Evolutionary conservation across 768 basidiomycete species (phyloP).

Genomic region (Lactarius tabidus): DNA sequence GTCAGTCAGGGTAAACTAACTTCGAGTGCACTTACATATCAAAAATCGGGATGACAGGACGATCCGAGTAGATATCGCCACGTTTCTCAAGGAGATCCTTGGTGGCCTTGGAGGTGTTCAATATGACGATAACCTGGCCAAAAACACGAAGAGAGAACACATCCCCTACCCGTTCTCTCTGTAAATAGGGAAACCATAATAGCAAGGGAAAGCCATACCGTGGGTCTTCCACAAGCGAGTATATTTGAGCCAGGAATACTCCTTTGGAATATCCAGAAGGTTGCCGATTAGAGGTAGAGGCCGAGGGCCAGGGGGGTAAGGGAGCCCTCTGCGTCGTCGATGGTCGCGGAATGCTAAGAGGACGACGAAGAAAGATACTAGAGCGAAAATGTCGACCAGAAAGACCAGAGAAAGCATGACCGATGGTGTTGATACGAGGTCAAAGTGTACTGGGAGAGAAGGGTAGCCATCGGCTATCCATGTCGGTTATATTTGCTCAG

Average conservation of each 20-base stretch:
- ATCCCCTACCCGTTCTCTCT: not conserved
- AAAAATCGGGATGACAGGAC: conserved; percentile 1
- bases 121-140: conserved; percentile 45
- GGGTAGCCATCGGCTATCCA: not conserved
- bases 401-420: not conserved
- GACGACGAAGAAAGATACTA: not conserved
- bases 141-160: conserved; percentile 34
- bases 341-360: not conserved
- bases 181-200: not conserved
- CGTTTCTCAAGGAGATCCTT: conserved; percentile 51
- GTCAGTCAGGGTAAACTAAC: too few species aligned
- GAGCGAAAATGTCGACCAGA: not conserved
- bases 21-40: not conserved
- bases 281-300: conserved; percentile 2
- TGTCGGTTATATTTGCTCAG: not conserved
- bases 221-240: not conserved
- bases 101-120: conserved; percentile 44
- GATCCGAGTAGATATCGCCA: conserved; percentile 34
- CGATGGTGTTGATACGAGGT: not conserved
- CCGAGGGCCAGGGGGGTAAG: conserved; percentile 2
- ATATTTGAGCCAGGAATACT: conserved; percentile 2
- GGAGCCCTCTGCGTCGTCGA: not conserved
- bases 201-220: not conserved
- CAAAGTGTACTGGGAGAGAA: not conserved
- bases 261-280: conserved; percentile 3